These are phyloP conservation scores for Melianthus villosus DNA, from an alignment of 441 rosid genomes.

Conservation along the genomic window DNA sequence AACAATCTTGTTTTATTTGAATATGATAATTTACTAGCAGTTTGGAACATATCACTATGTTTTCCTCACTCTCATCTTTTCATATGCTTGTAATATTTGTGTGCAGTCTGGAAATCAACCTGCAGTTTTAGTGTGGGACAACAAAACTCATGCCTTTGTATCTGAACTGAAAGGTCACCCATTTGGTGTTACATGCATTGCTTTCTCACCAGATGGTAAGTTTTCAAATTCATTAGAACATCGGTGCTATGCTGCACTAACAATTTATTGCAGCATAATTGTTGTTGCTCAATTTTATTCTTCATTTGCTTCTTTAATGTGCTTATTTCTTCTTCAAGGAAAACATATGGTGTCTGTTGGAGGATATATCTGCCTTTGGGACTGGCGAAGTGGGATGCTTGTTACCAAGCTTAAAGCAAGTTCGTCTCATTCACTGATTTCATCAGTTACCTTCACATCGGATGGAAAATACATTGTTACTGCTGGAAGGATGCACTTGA, in stretches of 20 bases:
- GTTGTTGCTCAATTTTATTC: not conserved
- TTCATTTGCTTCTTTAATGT: not conserved
- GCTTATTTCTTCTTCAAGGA: conserved; percentile 21
- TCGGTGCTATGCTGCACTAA: too few species aligned
- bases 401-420: conserved; percentile 61
- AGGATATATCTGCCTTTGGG: conserved; percentile 72
- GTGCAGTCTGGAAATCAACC: conserved; percentile 64
- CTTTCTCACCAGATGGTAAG: conserved; percentile 77
- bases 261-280: too few species aligned
- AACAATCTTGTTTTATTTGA: too few species aligned
- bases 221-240: too few species aligned
- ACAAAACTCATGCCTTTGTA: conserved; percentile 20
- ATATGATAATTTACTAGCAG: too few species aligned
- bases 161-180: conserved; percentile 68
- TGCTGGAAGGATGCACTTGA: conserved; percentile 71
- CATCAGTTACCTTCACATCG: conserved; percentile 53
- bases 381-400: conserved; percentile 42
- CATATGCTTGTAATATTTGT: too few species aligned
- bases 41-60: not conserved
- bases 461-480: conserved; percentile 52
- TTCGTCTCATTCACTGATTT: conserved; percentile 36
- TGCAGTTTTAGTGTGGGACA: conserved; percentile 69
- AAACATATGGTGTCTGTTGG: conserved; percentile 67
- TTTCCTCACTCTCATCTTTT: too few species aligned
- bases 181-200: conserved; percentile 58